These are phyloP conservation scores for Calonectria fujianensis DNA, from an alignment of 2,329 filamentous ascomycete genomes.

Conservation along the genomic window DNA sequence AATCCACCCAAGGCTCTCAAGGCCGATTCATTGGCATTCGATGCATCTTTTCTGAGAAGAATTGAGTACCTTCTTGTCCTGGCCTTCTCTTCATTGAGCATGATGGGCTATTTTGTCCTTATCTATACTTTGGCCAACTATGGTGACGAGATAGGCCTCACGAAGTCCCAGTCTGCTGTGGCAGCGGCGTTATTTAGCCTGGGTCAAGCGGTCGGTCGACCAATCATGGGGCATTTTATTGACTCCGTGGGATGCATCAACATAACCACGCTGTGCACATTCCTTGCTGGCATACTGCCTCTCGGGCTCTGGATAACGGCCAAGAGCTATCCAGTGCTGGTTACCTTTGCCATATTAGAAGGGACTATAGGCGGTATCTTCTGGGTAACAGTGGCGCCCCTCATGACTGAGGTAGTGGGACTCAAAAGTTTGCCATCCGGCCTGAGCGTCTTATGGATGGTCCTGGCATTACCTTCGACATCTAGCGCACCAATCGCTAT, in stretches of 20 bases:
- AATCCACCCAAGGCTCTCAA: slow-evolving; percentile 84
- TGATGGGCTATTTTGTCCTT: slow-evolving; percentile 84
- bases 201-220: slow-evolving; percentile 79
- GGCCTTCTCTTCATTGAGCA: slow-evolving; percentile 80
- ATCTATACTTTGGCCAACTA: slow-evolving; percentile 86
- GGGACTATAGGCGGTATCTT: slow-evolving; percentile 83
- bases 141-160: slow-evolving; percentile 79
- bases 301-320: slow-evolving; percentile 86
- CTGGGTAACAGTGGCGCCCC: slow-evolving; percentile 81
- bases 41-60: slow-evolving; percentile 76
- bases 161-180: slow-evolving; percentile 79
- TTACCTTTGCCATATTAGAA: slow-evolving; percentile 83
- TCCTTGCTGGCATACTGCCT: slow-evolving; percentile 77
- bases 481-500: slow-evolving; percentile 80
- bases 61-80: slow-evolving; percentile 79
- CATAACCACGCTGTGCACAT: slow-evolving; percentile 79
- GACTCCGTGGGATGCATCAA: slow-evolving; percentile 84
- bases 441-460: slow-evolving; percentile 82
- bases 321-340: slow-evolving; percentile 76
- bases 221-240: slow-evolving; percentile 82
- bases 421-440: slow-evolving; percentile 79
- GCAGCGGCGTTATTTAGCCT: slow-evolving; percentile 84
- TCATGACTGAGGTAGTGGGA: slow-evolving; percentile 84
- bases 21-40: slow-evolving; percentile 79
- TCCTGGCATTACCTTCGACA: slow-evolving; percentile 81